Conservation (phyloP, 192 early-diverging fungal genomes). For the Coemansia sp. region DNA sequence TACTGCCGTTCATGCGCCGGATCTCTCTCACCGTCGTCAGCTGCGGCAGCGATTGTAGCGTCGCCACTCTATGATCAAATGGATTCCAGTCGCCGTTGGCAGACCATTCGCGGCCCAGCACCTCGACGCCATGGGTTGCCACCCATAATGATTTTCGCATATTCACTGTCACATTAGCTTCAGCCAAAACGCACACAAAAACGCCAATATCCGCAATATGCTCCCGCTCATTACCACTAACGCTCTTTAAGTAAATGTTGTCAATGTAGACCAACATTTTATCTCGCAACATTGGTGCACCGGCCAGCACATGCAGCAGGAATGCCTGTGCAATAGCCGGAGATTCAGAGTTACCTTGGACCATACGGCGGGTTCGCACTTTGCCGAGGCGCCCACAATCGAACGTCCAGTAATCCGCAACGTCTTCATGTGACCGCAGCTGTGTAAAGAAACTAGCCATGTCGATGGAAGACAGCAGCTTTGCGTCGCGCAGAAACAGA, state of each 20-base stretch:
- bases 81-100: conserved; percentile 7
- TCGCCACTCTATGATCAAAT: conserved; percentile 16
- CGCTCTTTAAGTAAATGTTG: conserved; percentile 22
- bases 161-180: conserved; percentile 14
- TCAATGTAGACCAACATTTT: conserved; percentile 25
- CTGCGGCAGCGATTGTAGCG: conserved; percentile 12
- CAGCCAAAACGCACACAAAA: neutral
- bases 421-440: neutral
- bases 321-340: conserved; percentile 28
- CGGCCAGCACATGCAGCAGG: conserved; percentile 11
- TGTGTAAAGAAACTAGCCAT: conserved; percentile 5
- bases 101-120: conserved; percentile 2
- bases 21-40: conserved; percentile 5
- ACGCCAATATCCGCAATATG: conserved; percentile 11
- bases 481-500: conserved; percentile 3
- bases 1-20: conserved; percentile 11
- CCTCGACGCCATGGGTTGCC: neutral
- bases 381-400: neutral
- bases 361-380: conserved; percentile 10
- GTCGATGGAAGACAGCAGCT: neutral
- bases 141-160: conserved; percentile 1
- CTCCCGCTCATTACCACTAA: conserved; percentile 3
- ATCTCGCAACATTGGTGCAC: neutral
- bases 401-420: conserved; percentile 12
- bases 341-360: conserved; percentile 23